These are phyloP conservation scores for Cercophora sp. DNA, from an alignment of 495 filamentous ascomycete genomes.

Conservation along the genomic window DNA sequence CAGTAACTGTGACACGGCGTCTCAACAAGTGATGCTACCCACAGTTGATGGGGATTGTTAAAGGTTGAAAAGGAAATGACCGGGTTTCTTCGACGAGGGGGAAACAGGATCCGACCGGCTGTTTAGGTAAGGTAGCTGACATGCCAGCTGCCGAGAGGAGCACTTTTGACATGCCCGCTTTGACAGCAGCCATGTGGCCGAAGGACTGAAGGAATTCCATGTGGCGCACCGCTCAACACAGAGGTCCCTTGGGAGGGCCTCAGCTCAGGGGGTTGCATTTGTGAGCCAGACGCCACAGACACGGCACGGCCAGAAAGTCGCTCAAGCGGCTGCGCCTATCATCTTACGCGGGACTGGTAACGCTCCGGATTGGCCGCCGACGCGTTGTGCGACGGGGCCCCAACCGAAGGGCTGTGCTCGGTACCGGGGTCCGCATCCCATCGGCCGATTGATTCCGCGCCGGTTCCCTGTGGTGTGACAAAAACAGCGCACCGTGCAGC, in stretches of 20 bases:
- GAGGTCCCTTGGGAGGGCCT: not conserved
- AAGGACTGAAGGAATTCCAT: no score
- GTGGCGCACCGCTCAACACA: no score
- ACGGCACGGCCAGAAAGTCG: not conserved
- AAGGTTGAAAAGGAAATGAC: not conserved
- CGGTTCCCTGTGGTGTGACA: no score
- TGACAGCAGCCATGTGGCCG: no score
- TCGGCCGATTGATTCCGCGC: no score
- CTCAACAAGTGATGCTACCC: no score
- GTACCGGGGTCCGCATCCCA: conserved; percentile 6
- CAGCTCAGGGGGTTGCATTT: not conserved
- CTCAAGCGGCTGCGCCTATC: conserved; percentile 2
- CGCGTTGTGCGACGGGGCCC: not conserved
- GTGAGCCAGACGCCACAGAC: not conserved
- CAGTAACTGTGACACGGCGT: no score
- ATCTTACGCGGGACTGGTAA: not conserved
- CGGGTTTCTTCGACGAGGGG: not conserved
- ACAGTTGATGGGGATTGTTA: no score
- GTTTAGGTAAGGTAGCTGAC: not conserved
- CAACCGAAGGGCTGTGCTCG: not conserved
- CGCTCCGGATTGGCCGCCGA: not conserved
- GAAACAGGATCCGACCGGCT: not conserved
- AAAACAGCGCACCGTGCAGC: no score
- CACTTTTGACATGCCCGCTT: not conserved
- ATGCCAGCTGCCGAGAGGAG: not conserved